phyloP scores from a whole-genome alignment of 108 stramenopile species.

The Cyclostephanos tholiformis region DNA sequence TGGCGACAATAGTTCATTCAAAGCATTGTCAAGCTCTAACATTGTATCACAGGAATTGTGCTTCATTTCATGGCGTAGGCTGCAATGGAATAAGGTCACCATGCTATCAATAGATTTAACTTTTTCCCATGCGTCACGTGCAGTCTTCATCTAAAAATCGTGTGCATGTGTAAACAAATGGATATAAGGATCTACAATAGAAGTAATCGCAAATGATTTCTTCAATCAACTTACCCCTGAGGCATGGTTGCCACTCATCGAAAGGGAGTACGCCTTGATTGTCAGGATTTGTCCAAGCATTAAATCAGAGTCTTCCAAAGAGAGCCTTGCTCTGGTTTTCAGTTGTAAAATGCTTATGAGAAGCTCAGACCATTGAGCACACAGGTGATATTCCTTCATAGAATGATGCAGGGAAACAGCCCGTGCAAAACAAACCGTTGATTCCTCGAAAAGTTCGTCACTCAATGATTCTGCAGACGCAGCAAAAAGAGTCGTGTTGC shows the following conservation, averaged over 20 bases:
- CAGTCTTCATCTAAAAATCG: slow-evolving; percentile 15
- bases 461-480: slow-evolving; percentile 8
- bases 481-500: slow-evolving; percentile 31
- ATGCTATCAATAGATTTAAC: slow-evolving; percentile 33
- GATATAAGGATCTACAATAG: background rate
- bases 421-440: slow-evolving; percentile 24
- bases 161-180: background rate
- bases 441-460: slow-evolving; percentile 23
- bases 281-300: slow-evolving; percentile 29
- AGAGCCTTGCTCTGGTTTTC: background rate
- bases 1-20: slow-evolving; percentile 32
- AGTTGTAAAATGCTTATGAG: slow-evolving; percentile 17
- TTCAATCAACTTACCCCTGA: slow-evolving; percentile 19
- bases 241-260: slow-evolving; percentile 33
- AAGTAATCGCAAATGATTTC: background rate
- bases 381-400: slow-evolving; percentile 18
- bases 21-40: slow-evolving; percentile 44
- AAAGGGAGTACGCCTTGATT: slow-evolving; percentile 42
- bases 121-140: slow-evolving; percentile 43
- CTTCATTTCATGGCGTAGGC: slow-evolving; percentile 31
- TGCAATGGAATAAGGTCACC: slow-evolving; percentile 46
- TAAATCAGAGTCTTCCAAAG: slow-evolving; percentile 10
- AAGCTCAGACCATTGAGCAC: slow-evolving; percentile 36
- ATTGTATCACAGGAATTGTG: slow-evolving; percentile 34
- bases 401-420: slow-evolving; percentile 45